Base-by-base conservation (phyloP, 768 basidiomycete species). In the Tylopilus plumbeoviolaceoides region DNA sequence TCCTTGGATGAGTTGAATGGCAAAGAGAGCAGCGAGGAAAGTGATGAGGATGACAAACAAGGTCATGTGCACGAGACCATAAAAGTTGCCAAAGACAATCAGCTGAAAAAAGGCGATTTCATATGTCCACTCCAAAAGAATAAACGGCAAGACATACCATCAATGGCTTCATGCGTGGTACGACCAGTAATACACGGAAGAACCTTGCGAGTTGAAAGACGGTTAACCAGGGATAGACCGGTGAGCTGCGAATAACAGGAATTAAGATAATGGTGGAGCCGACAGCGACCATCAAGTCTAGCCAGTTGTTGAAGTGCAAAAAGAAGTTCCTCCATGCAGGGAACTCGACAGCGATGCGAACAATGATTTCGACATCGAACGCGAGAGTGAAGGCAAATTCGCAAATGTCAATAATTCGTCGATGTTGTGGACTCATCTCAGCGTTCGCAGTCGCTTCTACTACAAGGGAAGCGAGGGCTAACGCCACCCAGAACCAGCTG, bases 21-120 rank as follows among this genome's bases (percentile, higher is more conserved):
- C 83, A 40, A 94, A 79, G 18, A 98, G 77, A 0, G 93, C 89
- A 2, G 85, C 87, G 44, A 98, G 75, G 63, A 86, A 87, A 67
- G 92, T 95, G 73, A 94, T 82, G 52, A 95, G 70, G 55, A 98
- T 70, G n/a, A 98, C 77, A 74, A 98, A 98, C 33, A 94, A 66
- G 7, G 87, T 78, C 91, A 97, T 95, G 76, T 98, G 98, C 25
- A 78, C 74, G 20, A 98, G 75, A 70, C 91, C 93, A 55, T 86
- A 85, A 76, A 95, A 82, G 65, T 93, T 94, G 7, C 94, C 93
- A 59, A 95, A 92, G 3, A 97, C 88, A 2, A 86, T 85, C 17
- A 89, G 75, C 92, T 94, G 56, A 0, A 15, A 33, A 51, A 9
- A n/a, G 35, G 45, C 27, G 1, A 7, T 25, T 58, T 12, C 42